A percentile compares a stretch with the other conserved stretches of the same genome.
Evolutionary conservation across 768 basidiomycete genomes (phyloP).

Genomic region (Gymnopilus dilepis): DNA sequence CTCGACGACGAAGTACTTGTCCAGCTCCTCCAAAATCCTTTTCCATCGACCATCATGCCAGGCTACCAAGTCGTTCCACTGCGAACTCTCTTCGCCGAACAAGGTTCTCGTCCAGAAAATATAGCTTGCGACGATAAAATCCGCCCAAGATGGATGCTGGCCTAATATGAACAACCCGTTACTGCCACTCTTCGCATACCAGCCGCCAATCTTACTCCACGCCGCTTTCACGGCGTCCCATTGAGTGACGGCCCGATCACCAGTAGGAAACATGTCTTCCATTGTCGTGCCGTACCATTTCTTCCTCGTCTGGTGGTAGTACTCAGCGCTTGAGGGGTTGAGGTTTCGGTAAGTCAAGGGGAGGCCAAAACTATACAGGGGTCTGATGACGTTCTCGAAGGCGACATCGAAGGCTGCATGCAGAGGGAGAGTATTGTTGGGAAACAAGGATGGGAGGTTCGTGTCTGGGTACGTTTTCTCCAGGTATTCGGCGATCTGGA

Average conservation of each 20-base stretch:
- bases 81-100: background rate
- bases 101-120: background rate
- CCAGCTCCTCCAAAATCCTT: background rate
- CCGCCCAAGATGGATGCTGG: background rate
- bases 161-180: background rate
- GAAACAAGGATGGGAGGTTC: slow-evolving; percentile 38
- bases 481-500: slow-evolving; percentile 54
- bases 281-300: background rate
- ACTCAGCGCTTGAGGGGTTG: background rate
- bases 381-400: background rate
- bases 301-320: background rate
- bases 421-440: slow-evolving; percentile 21
- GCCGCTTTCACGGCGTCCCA: background rate
- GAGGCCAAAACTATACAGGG: background rate
- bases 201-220: background rate
- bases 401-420: slow-evolving; percentile 18
- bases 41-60: slow-evolving; percentile 29
- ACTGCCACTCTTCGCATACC: background rate
- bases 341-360: background rate
- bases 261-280: background rate
- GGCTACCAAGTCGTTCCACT: background rate
- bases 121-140: background rate
- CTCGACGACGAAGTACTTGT: background rate
- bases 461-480: slow-evolving; percentile 52
- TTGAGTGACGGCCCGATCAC: background rate